phyloP scores from a whole-genome alignment of 2,329 filamentous ascomycete genomes.

The Grosmannia penicillata region DNA sequence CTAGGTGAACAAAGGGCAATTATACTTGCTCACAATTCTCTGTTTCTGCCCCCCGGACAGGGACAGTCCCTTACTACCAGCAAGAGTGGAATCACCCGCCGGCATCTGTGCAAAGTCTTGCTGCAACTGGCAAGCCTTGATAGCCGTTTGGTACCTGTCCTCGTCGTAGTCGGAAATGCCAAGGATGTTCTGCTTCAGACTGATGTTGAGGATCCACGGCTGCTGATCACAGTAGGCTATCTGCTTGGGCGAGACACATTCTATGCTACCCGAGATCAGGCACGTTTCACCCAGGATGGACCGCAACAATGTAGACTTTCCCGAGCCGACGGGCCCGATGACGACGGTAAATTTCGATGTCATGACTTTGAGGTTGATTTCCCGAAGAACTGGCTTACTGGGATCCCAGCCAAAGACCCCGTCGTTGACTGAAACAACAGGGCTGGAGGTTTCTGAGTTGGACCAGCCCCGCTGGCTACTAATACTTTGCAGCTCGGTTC shows the following conservation, averaged over 20 bases:
- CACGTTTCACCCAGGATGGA: conserved; percentile 21
- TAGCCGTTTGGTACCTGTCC: conserved; percentile 14
- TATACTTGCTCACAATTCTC: conserved; percentile 6
- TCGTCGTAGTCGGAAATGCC: conserved; percentile 15
- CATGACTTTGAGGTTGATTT: conserved; percentile 13
- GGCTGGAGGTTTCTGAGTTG: background rate
- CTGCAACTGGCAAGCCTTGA: conserved; percentile 13
- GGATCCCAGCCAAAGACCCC: conserved; percentile 1
- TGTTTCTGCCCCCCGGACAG: conserved; percentile 16
- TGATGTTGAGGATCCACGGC: conserved; percentile 26
- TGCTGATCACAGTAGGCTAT: conserved; percentile 26
- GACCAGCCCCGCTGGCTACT: background rate
- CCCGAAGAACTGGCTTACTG: conserved; percentile 11
- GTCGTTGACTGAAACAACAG: background rate
- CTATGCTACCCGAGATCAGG: conserved; percentile 13
- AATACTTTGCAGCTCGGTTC: background rate
- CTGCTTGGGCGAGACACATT: conserved; percentile 9
- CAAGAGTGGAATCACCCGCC: conserved; percentile 11
- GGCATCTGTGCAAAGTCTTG: conserved; percentile 14
- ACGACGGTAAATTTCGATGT: conserved; percentile 18
- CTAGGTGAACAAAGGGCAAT: too few relatives aligned
- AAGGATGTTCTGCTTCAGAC: conserved; percentile 22
- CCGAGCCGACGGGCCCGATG: conserved; percentile 24
- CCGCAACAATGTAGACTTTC: conserved; percentile 26
- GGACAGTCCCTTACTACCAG: conserved; percentile 13